Percentiles rank a stretch among this genome's conserved stretches.
phyloP scores from a whole-genome alignment of 768 basidiomycete species.

The Mycena rebaudengoi region DNA sequence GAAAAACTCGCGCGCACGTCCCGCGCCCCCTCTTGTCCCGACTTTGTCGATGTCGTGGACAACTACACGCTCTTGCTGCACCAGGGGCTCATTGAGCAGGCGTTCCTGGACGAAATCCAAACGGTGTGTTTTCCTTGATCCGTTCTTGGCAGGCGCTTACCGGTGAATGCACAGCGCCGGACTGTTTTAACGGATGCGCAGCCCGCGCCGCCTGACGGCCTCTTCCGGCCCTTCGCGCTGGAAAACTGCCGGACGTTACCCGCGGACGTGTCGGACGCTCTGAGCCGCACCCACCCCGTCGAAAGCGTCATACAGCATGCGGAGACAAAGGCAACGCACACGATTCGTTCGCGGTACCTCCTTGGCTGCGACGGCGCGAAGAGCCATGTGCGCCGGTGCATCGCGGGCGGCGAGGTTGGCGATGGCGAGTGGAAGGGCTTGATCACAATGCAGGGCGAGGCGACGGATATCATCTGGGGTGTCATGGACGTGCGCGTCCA shows the following conservation, averaged over 20 bases:
- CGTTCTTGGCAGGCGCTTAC: not conserved
- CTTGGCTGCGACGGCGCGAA: slow-evolving; percentile 45
- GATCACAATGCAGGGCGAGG: slow-evolving; percentile 58
- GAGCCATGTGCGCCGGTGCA: slow-evolving; percentile 49
- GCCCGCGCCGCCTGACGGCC: slow-evolving; percentile 13
- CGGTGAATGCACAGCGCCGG: slow-evolving; percentile 16
- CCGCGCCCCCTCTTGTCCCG: slow-evolving; percentile 18
- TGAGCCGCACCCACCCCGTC: slow-evolving; percentile 24
- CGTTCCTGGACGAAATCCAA: slow-evolving; percentile 26
- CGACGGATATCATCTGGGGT: slow-evolving; percentile 59
- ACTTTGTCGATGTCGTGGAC: slow-evolving; percentile 28
- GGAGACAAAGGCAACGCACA: slow-evolving; percentile 20
- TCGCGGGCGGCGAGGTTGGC: slow-evolving; percentile 24
- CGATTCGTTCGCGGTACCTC: slow-evolving; percentile 19
- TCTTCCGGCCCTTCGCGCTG: slow-evolving; percentile 24
- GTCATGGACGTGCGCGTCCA: slow-evolving; percentile 55
- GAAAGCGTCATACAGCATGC: slow-evolving; percentile 22
- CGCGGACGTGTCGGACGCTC: slow-evolving; percentile 6
- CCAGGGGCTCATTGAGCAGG: slow-evolving; percentile 27
- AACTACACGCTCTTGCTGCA: slow-evolving; percentile 27
- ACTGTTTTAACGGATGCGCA: slow-evolving; percentile 16
- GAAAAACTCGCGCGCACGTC: slow-evolving; percentile 39
- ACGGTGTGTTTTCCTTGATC: slow-evolving; percentile 4
- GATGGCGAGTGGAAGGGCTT: slow-evolving; percentile 43
- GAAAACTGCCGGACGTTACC: slow-evolving; percentile 19